Evolutionary conservation across 495 filamentous ascomycete species (phyloP).

Genomic region (Aspergillus avenaceus): DNA sequence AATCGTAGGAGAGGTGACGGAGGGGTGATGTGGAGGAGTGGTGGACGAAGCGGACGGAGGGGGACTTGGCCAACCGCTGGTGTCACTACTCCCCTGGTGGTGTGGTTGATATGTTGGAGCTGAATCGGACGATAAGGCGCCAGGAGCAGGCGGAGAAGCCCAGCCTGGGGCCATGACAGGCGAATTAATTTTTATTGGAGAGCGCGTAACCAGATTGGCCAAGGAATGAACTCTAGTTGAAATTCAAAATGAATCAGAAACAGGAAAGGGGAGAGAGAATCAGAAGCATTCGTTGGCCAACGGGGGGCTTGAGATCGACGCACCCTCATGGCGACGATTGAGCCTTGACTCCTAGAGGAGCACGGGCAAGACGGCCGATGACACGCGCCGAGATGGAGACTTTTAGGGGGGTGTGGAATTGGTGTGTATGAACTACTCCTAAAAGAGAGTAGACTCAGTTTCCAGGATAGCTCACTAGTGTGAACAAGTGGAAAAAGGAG

Average conservation of each 20-base stretch:
- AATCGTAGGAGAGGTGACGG: slow-evolving; percentile 14
- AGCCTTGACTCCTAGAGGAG: slow-evolving; percentile 6
- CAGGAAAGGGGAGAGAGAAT: slow-evolving; percentile 11
- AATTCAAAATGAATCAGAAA: slow-evolving; percentile 8
- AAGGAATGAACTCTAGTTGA: slow-evolving; percentile 6
- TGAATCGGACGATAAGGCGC: slow-evolving; percentile 11
- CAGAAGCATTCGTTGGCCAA: slow-evolving; percentile 18
- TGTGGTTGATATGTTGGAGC: slow-evolving; percentile 1
- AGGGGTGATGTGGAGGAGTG: slow-evolving; percentile 14
- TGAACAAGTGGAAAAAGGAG: not conserved
- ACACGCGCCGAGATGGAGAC: not conserved
- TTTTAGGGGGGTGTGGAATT: not conserved
- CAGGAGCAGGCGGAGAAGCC: slow-evolving; percentile 22
- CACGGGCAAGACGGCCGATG: slow-evolving; percentile 3
- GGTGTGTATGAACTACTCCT: too few species aligned
- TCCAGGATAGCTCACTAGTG: not conserved
- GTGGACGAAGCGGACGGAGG: slow-evolving; percentile 6
- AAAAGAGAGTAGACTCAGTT: too few species aligned
- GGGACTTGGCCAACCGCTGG: slow-evolving; percentile 8
- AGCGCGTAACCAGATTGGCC: not conserved
- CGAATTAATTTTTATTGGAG: slow-evolving; percentile 7
- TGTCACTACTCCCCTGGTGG: slow-evolving; percentile 4
- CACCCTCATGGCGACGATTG: slow-evolving; percentile 16
- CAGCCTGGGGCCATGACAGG: slow-evolving; percentile 18
- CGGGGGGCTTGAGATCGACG: slow-evolving; percentile 19